A percentile compares a stretch with the other conserved stretches of the same genome.
Conservation (phyloP, 306 rosid species). For the Gastrolobium villosum region DNA sequence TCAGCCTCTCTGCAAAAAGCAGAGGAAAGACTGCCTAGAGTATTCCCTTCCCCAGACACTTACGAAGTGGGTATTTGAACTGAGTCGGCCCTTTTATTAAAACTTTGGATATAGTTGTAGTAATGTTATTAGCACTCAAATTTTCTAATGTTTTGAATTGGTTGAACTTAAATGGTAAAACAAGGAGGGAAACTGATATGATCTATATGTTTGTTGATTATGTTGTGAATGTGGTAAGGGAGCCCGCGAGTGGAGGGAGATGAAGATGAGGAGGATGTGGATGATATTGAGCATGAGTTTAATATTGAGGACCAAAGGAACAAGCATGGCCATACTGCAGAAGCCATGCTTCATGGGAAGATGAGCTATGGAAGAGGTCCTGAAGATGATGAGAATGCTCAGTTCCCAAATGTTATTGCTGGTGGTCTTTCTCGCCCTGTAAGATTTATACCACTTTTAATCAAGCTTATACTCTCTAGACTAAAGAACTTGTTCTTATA, state of each 20-base stretch:
- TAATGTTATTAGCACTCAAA: not conserved
- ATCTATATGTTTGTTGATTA: not conserved
- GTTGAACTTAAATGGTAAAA: constrained; percentile 1
- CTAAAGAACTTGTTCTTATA: not conserved
- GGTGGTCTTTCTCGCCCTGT: constrained; percentile 13
- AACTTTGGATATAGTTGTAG: not conserved
- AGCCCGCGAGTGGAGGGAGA: constrained; percentile 97
- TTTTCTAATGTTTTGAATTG: not conserved
- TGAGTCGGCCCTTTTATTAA: no score
- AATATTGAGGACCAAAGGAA: constrained; percentile 55
- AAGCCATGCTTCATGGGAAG: constrained; percentile 96
- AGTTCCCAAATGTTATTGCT: constrained; percentile 54
- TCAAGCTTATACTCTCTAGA: not conserved
- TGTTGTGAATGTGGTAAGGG: constrained; percentile 57
- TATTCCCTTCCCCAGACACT: no score
- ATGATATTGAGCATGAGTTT: constrained; percentile 85
- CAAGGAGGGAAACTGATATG: not conserved
- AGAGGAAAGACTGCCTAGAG: no score
- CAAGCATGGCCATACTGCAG: constrained; percentile 68
- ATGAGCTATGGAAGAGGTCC: constrained; percentile 86
- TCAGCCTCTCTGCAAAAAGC: no score
- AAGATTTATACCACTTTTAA: constrained; percentile 37
- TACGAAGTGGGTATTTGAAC: no score
- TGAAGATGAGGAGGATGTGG: constrained; percentile 91
- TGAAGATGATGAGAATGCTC: constrained; percentile 76